Evolutionary conservation across 768 basidiomycete genomes (phyloP), one percentile per base, ranked within the genome.

Genomic region (Amanita polypyramis): DNA sequence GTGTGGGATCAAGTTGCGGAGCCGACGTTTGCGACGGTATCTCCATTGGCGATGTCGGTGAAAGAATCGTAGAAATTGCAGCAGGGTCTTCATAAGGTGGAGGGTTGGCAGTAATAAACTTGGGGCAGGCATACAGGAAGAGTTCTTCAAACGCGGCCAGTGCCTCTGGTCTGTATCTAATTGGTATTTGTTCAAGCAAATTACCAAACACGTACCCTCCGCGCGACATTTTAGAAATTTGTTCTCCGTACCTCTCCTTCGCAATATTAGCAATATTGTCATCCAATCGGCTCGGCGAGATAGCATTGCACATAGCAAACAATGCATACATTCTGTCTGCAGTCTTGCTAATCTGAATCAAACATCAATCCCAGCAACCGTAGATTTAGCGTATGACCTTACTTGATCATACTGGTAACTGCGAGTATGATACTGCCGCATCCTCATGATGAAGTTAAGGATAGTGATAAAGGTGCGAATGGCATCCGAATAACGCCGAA

Each of bases 321-420:
- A 99, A 66, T 4, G 93, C 93, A 58, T 97, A 95, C 94, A 98
- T 99, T 39, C 96, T 73, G 60, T 99, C 96, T 2, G 91, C 94
- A 14, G 88, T 94, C 73, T 97, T 97, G 70, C 85, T 92, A 66
- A 99, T 96, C 88, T 91, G 40, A 40, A 49, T 45, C 38, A 36
- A 30, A 25, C 19, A 19, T 40, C 41, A 38, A 42, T 8, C 20
- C 4, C 35, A 34, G 33, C 21, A 8, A 38, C 32, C n/a, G 37
- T 30, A 5, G 20, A 32, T 5, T 30, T 37, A 41, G 1, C 39
- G 45, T 23, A 20, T 10, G 14, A 48, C 50, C 68, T 29, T 52
- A 86, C 89, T 73, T 94, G 92, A 58, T 96, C 93, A 57, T 96
- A 96, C 61, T 97, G 93, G 62, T 95, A 95, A 60, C 88, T 89